Evolutionary conservation across 495 filamentous ascomycete genomes (phyloP).

Genomic region (Jackrogersella minutella): DNA sequence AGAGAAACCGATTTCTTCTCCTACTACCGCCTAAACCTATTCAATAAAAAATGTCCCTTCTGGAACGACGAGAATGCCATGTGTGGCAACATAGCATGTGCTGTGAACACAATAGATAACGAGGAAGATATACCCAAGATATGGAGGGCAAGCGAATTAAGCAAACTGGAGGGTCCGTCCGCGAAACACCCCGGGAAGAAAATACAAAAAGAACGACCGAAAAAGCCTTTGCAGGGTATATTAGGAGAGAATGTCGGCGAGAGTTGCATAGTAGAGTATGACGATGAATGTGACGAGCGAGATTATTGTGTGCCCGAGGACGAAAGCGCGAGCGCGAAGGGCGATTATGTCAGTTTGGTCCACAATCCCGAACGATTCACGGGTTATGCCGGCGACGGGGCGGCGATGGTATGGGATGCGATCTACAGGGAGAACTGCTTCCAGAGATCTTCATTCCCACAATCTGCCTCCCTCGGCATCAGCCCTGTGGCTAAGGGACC

Average conservation of each 20-base stretch:
- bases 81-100: constrained; percentile 97
- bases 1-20: constrained; percentile 95
- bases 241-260: constrained; percentile 89
- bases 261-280: constrained; percentile 95
- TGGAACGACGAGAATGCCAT: constrained; percentile 93
- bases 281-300: constrained; percentile 96
- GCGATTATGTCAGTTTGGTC: constrained; percentile 93
- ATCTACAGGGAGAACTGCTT: constrained; percentile 99
- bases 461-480: constrained; percentile 54
- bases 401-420: constrained; percentile 91
- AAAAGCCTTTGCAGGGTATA: constrained; percentile 79
- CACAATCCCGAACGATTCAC: constrained; percentile 97
- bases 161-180: constrained; percentile 90
- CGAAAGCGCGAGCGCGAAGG: constrained; percentile 82
- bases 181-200: constrained; percentile 84
- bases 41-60: constrained; percentile 92
- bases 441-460: constrained; percentile 68
- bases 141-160: constrained; percentile 91
- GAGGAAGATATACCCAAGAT: constrained; percentile 91
- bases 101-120: constrained; percentile 95
- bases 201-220: constrained; percentile 70
- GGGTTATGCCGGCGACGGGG: constrained; percentile 83
- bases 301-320: constrained; percentile 98
- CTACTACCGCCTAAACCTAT: constrained; percentile 96
- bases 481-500: constrained; percentile 58